Evolutionary conservation across 352 stramenopile genomes (phyloP), one percentile per base, ranked within the genome.

Genomic region (Lagenidium giganteum): DNA sequence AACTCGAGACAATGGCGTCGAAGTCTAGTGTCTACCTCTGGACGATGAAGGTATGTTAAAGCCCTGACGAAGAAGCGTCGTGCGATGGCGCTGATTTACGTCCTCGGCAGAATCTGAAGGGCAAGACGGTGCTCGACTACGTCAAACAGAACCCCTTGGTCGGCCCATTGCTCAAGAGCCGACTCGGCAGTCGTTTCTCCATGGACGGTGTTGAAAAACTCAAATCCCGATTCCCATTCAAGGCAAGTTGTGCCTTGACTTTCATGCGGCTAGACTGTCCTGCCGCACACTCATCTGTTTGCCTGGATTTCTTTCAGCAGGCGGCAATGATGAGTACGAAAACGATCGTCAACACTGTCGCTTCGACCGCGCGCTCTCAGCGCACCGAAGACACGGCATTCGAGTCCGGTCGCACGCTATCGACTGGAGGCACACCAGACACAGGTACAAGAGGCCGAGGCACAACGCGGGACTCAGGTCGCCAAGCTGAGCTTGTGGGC

Each of bases 21-120:
- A 5, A 61, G 59, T 2, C 50, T 63, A 0, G 39, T 51, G n/a
- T n/a, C n/a, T 38, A 56, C 0, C 42, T 75, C 7, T 85, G 76
- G 70, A 67, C 59, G 20, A 52, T 52, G n/a, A 83, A 82, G 56
- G 76, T 83, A 33, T 6, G 26, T 16, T n/a, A 2, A 35, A 24
- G 3, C 24, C 11, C n/a, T 41, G 16, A 6, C 9, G 23, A 22
- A 21, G 12, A 7, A 12, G 35, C 14, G 16, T 31, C 11, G n/a
- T 5, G 17, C 17, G 17, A 43, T 36, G 7, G 30, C 9, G 20
- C 3, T 14, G 8, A 18, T 11, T 28, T 41, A 14, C 14, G 26
- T 25, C 18, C 11, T 42, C 28, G 20, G 2, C 22, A 89, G 77
- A 89, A 89, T 36, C 54, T 69, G 31, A 73, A 82, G 33, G 58